These are phyloP conservation scores for Volvariella volvacea DNA, from an alignment of 1,284 basidiomycete genomes.

Conservation along the genomic window DNA sequence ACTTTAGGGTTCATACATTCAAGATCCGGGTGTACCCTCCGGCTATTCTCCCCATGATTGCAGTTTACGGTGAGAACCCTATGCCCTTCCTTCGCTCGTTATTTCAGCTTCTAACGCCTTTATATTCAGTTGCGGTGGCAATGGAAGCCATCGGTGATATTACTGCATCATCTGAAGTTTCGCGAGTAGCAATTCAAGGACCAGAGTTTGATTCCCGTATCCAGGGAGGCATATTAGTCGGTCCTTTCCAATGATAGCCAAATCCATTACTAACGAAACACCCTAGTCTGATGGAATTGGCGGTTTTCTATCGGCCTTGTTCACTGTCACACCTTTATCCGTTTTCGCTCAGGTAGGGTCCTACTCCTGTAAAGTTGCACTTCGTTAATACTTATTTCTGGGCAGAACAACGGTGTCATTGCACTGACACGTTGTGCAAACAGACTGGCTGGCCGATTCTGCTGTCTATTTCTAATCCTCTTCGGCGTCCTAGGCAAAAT, in stretches of 20 bases:
- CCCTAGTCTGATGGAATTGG: constrained; percentile 64
- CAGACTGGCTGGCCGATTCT: constrained; percentile 65
- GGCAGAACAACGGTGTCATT: constrained; percentile 77
- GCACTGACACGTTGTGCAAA: constrained; percentile 76
- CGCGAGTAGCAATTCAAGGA: constrained; percentile 61
- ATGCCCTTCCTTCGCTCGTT: constrained; percentile 1
- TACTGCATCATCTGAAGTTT: constrained; percentile 80
- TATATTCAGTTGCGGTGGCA: constrained; percentile 50
- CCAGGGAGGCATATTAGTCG: constrained; percentile 77
- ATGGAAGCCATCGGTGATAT: constrained; percentile 88
- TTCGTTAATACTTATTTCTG: background rate
- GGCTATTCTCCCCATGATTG: constrained; percentile 78
- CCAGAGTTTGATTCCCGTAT: constrained; percentile 74
- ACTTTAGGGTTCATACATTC: constrained; percentile 66
- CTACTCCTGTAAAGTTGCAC: background rate
- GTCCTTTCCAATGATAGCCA: background rate
- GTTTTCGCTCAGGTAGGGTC: constrained; percentile 71
- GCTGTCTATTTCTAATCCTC: constrained; percentile 65
- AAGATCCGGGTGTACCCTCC: constrained; percentile 75
- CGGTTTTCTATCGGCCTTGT: constrained; percentile 69
- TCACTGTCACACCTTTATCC: constrained; percentile 77
- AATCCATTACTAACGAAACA: background rate
- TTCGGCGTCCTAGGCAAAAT: constrained; percentile 77
- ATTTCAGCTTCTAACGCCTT: background rate
- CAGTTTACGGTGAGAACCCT: constrained; percentile 57